A percentile compares a stretch with the other conserved stretches of the same genome.
Evolutionary conservation across 371 early-diverging fungal species (phyloP).

Genomic region (Syncephalastrum sp.): DNA sequence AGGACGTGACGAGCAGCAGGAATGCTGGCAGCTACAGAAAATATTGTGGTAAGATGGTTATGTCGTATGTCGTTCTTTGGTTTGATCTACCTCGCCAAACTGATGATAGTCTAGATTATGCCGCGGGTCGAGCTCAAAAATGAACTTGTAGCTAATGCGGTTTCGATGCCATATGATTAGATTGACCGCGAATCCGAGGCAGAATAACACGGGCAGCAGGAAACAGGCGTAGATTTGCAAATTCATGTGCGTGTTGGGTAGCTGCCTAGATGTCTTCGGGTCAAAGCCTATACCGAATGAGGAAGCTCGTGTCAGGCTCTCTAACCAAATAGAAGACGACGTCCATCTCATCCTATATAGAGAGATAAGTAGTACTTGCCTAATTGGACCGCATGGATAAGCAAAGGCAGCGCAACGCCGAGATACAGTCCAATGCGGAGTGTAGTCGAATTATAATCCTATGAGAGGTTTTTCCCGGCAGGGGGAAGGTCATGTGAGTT

Average conservation of each 20-base stretch:
- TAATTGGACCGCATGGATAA: conserved; percentile 31
- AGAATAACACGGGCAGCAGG: conserved; percentile 62
- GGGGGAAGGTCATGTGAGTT: not conserved
- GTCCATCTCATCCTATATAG: not conserved
- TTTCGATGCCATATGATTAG: conserved; percentile 67
- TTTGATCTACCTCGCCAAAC: conserved; percentile 58
- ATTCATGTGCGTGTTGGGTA: conserved; percentile 34
- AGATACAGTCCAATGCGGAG: conserved; percentile 58
- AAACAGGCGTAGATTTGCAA: conserved; percentile 73
- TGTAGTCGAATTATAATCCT: conserved; percentile 33
- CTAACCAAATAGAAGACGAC: not conserved
- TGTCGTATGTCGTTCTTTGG: not conserved
- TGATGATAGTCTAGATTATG: conserved; percentile 71
- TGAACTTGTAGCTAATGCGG: conserved; percentile 84
- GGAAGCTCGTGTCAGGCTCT: not conserved
- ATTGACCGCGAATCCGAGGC: conserved; percentile 67
- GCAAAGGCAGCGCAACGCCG: conserved; percentile 58
- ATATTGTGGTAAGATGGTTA: conserved; percentile 1
- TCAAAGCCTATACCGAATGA: conserved; percentile 17
- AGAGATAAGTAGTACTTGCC: conserved; percentile 1
- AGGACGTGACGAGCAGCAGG: conserved; percentile 51
- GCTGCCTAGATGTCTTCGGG: conserved; percentile 23
- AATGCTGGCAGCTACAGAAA: conserved; percentile 60
- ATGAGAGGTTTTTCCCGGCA: not conserved
- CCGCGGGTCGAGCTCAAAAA: conserved; percentile 83